These are phyloP conservation scores for Trametopsis cervina DNA, from an alignment of 768 basidiomycete species.

Conservation along the genomic window DNA sequence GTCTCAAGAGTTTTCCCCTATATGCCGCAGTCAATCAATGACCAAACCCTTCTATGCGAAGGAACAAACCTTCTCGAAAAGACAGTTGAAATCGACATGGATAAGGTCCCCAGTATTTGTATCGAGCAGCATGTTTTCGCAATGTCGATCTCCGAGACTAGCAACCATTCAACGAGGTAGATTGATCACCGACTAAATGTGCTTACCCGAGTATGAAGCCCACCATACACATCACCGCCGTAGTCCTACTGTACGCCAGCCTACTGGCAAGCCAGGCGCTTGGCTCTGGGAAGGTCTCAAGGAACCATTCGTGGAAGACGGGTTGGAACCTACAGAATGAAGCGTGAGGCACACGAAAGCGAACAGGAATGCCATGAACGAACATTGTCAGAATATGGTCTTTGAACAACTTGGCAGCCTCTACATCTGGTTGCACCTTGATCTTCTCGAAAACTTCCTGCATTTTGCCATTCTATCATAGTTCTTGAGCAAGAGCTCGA, in stretches of 20 bases:
- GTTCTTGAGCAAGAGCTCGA: no score
- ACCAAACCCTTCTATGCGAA: neutral
- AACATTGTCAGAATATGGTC: slow-evolving; percentile 53
- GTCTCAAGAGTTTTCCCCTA: slow-evolving; percentile 80
- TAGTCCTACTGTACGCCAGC: slow-evolving; percentile 79
- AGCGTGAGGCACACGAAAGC: no score
- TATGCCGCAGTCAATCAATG: neutral
- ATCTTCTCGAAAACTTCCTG: slow-evolving; percentile 39
- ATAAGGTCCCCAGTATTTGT: slow-evolving; percentile 82
- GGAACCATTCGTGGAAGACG: slow-evolving; percentile 96
- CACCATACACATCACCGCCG: slow-evolving; percentile 98
- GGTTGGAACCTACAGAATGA: slow-evolving; percentile 77
- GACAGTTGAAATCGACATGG: slow-evolving; percentile 96
- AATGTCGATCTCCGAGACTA: slow-evolving; percentile 96
- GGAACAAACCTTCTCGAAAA: slow-evolving; percentile 84
- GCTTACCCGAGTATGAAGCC: slow-evolving; percentile 91
- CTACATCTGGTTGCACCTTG: slow-evolving; percentile 41
- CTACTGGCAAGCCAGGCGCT: slow-evolving; percentile 90
- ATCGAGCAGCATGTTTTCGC: slow-evolving; percentile 94
- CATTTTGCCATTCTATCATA: no score
- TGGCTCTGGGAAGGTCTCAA: slow-evolving; percentile 95
- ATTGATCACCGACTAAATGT: neutral
- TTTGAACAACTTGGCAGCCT: slow-evolving; percentile 45
- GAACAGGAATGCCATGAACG: no score
- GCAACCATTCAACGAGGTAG: neutral